Conservation (phyloP, 805 yeast genomes). For the Pichia nakasei region DNA sequence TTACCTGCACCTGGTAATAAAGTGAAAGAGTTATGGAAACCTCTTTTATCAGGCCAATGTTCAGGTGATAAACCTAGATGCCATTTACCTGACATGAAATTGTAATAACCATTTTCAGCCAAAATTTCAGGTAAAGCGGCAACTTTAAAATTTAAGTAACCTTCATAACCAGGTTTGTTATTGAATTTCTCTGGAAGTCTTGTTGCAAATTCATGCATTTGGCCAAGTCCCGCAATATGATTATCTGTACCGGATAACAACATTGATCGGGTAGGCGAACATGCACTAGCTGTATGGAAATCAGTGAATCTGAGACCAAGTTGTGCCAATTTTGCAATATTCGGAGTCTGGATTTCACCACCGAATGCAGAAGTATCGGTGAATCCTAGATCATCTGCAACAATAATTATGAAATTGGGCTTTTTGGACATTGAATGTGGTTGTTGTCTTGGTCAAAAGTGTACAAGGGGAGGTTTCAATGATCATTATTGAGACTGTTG, state of each 20-base stretch:
- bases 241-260: conserved; percentile 53
- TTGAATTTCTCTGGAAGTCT: conserved; percentile 30
- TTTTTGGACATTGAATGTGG: conserved; percentile 10
- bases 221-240: conserved; percentile 53
- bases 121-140: conserved; percentile 47
- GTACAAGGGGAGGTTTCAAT: background rate
- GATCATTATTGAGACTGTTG: too few relatives aligned
- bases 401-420: conserved; percentile 47
- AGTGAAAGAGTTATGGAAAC: conserved; percentile 42
- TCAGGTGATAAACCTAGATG: conserved; percentile 43
- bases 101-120: conserved; percentile 40
- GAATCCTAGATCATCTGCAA: conserved; percentile 56
- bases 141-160: conserved; percentile 41
- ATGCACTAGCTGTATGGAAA: conserved; percentile 56
- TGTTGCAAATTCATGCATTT: conserved; percentile 41
- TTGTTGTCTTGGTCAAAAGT: background rate
- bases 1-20: conserved; percentile 51
- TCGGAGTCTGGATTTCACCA: conserved; percentile 50
- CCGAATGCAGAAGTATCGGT: conserved; percentile 49
- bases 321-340: conserved; percentile 34
- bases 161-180: conserved; percentile 48
- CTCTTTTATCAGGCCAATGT: conserved; percentile 41
- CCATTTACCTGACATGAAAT: conserved; percentile 52
- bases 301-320: conserved; percentile 44
- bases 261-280: conserved; percentile 59